Evolutionary conservation across 1,139 yeast genomes (phyloP).

Genomic region (Petasospora fabianii): DNA sequence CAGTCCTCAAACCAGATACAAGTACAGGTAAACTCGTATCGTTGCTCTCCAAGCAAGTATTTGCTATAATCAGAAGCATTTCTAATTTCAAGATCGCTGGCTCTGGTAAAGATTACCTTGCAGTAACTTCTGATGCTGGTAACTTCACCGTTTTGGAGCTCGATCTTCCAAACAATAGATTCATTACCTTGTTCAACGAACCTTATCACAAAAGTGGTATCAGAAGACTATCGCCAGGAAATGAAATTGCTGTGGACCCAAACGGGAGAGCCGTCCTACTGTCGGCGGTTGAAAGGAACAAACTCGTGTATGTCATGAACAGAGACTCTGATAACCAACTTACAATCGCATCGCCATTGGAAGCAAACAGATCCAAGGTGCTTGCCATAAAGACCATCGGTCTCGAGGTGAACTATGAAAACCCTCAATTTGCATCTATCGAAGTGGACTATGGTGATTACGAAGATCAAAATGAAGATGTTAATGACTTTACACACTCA

Average conservation of each 20-base stretch:
- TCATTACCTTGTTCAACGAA: constrained; percentile 54
- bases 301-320: constrained; percentile 58
- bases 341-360: constrained; percentile 69
- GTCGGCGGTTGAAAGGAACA: constrained; percentile 69
- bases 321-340: constrained; percentile 45
- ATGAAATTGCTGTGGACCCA: constrained; percentile 70
- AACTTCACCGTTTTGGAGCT: constrained; percentile 56
- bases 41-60: constrained; percentile 44
- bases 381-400: constrained; percentile 57
- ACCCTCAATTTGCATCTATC: constrained; percentile 78
- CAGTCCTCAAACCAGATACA: constrained; percentile 49
- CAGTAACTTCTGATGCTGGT: constrained; percentile 84
- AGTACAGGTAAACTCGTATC: constrained; percentile 52
- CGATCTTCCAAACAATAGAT: constrained; percentile 36
- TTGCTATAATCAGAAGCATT: constrained; percentile 57
- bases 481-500: constrained; percentile 26
- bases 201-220: constrained; percentile 76
- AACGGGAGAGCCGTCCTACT: constrained; percentile 67
- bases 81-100: constrained; percentile 52
- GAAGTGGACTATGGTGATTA: constrained; percentile 54
- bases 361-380: constrained; percentile 48
- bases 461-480: constrained; percentile 16
- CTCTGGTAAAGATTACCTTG: constrained; percentile 50
- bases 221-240: constrained; percentile 73
- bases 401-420: constrained; percentile 72